Percentiles rank a stretch among this genome's conserved stretches.
These are phyloP conservation scores for Hemileia vastatrix DNA, from an alignment of 1,284 basidiomycete species.

Conservation along the genomic window DNA sequence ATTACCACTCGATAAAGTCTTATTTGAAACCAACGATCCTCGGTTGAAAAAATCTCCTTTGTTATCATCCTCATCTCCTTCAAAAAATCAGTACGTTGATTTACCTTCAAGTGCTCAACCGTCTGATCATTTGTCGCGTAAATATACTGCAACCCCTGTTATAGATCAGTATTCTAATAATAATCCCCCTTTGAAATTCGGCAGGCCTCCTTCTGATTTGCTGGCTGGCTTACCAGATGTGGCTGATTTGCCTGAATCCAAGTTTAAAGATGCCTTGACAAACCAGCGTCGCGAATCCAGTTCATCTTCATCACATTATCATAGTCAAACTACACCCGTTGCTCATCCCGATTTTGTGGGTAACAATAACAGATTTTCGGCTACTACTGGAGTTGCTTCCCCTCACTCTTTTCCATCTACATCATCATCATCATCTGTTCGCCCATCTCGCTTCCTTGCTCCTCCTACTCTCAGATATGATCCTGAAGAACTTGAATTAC, in stretches of 20 bases:
- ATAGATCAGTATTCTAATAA: slow-evolving; percentile 27
- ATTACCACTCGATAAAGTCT: slow-evolving; percentile 38
- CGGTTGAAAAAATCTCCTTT: slow-evolving; percentile 28
- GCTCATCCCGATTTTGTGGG: slow-evolving; percentile 17
- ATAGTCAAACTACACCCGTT: too few relatives aligned
- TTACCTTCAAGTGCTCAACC: slow-evolving; percentile 31
- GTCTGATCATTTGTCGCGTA: slow-evolving; percentile 27
- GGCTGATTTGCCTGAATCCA: slow-evolving; percentile 23
- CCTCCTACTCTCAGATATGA: slow-evolving; percentile 19
- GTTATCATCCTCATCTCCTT: slow-evolving; percentile 26
- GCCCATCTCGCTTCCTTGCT: neutral
- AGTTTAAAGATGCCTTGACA: slow-evolving; percentile 10
- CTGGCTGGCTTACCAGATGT: slow-evolving; percentile 17
- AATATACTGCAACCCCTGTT: slow-evolving; percentile 50
- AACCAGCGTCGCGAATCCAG: neutral
- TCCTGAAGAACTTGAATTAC: slow-evolving; percentile 5
- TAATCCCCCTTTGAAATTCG: slow-evolving; percentile 20
- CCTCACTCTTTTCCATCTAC: too few relatives aligned
- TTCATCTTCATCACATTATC: too few relatives aligned
- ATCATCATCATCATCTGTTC: too few relatives aligned
- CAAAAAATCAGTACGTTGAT: too few relatives aligned
- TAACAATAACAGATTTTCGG: neutral
- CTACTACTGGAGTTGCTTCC: slow-evolving; percentile 9
- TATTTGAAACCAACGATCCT: slow-evolving; percentile 39
- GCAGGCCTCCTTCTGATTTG: slow-evolving; percentile 20